These are phyloP conservation scores for Rhizoclosmatium sp. DNA, from an alignment of 192 early-diverging fungal species.

Conservation along the genomic window DNA sequence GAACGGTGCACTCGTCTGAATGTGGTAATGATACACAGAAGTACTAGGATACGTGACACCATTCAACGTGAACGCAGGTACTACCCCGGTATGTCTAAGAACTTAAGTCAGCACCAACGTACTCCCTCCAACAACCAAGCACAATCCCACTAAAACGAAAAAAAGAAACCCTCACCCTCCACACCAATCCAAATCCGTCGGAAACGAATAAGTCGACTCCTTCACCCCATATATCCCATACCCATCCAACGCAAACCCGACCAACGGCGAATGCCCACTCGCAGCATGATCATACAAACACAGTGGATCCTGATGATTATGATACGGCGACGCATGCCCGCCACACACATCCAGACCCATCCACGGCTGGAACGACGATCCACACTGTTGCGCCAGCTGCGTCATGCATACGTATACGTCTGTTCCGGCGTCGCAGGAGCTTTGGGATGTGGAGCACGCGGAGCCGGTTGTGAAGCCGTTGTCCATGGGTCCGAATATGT, in stretches of 20 bases:
- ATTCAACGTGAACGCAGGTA: constrained; percentile 12
- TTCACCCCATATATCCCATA: constrained; percentile 14
- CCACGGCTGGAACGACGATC: background rate
- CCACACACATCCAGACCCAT: constrained; percentile 10
- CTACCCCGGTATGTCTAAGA: constrained; percentile 7
- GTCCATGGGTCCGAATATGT: constrained; percentile 25
- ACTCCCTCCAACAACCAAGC: background rate
- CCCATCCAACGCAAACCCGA: constrained; percentile 24
- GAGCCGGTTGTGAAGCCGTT: constrained; percentile 18
- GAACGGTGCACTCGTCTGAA: background rate
- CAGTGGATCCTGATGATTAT: background rate
- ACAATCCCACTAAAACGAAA: background rate
- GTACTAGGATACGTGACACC: constrained; percentile 17
- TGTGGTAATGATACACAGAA: constrained; percentile 25
- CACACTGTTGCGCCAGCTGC: constrained; percentile 8
- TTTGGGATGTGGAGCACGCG: background rate
- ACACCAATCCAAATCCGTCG: constrained; percentile 28
- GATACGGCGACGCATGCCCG: constrained; percentile 8
- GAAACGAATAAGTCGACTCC: background rate
- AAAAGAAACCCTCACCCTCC: background rate
- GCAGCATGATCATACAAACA: constrained; percentile 7
- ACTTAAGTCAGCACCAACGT: too few species aligned
- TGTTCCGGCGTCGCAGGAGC: constrained; percentile 13
- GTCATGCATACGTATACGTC: background rate
- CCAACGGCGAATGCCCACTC: constrained; percentile 13